Evolutionary conservation across 140 eudicot genomes (phyloP).

Genomic region (Senecio squalidus): DNA sequence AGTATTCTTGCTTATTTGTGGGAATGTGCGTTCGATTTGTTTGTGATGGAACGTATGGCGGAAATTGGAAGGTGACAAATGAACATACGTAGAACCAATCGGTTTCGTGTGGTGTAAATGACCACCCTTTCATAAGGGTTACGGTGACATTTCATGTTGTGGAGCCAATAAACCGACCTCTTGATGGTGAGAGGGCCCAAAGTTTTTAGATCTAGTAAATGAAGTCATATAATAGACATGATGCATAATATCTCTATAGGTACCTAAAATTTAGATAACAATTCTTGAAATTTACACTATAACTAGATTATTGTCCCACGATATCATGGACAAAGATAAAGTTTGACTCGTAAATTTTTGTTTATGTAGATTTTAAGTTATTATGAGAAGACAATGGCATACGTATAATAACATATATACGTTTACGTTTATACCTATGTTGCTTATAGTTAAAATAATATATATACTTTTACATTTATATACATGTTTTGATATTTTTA

Average conservation of each 20-base stretch:
- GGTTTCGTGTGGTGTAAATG: background rate
- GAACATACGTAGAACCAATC: conserved; percentile 16
- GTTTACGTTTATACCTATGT: too few relatives aligned
- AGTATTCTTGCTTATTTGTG: background rate
- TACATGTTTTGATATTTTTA: too few relatives aligned
- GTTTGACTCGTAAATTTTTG: too few relatives aligned
- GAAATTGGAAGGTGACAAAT: background rate
- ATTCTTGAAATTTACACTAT: too few relatives aligned
- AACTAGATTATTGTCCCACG: too few relatives aligned
- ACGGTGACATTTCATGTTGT: conserved; percentile 9
- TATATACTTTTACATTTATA: too few relatives aligned
- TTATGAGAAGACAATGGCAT: too few relatives aligned
- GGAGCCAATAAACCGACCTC: conserved; percentile 13
- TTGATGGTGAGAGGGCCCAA: background rate
- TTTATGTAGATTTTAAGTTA: too few relatives aligned
- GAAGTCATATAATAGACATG: background rate
- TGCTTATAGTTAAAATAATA: too few relatives aligned
- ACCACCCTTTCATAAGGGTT: background rate
- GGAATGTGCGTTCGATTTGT: background rate
- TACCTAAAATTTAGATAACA: too few relatives aligned
- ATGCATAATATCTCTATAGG: background rate
- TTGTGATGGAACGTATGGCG: background rate
- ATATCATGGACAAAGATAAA: too few relatives aligned
- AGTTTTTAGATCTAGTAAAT: background rate
- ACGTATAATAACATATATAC: too few relatives aligned